Percentiles rank a stretch among this genome's conserved stretches.
Evolutionary conservation across 2,329 filamentous ascomycete genomes (phyloP).

Genomic region (Trichophyton verrucosum): DNA sequence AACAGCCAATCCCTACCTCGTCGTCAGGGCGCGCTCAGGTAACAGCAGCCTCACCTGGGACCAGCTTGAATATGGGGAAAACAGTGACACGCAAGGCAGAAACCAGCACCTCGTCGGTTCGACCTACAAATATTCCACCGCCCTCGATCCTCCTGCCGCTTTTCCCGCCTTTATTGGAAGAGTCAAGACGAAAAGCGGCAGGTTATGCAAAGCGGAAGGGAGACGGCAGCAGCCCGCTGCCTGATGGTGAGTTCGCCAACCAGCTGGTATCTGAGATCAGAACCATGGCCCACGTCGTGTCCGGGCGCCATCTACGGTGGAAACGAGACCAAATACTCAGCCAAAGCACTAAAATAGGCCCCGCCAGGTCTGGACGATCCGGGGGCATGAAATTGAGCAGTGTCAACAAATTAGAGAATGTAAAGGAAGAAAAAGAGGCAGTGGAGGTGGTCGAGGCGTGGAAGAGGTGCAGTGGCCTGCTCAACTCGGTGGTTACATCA

Average conservation of each 20-base stretch:
- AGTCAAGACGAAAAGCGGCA: constrained; percentile 54
- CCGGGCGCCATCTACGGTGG: constrained; percentile 77
- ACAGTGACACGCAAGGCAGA: not conserved
- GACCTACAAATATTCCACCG: constrained; percentile 79
- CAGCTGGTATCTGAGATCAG: constrained; percentile 23
- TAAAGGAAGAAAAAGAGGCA: constrained; percentile 73
- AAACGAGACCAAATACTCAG: constrained; percentile 74
- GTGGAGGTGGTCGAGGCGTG: constrained; percentile 64
- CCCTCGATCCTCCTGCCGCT: constrained; percentile 69
- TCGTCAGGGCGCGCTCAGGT: not conserved
- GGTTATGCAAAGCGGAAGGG: constrained; percentile 37
- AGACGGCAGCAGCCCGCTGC: constrained; percentile 25
- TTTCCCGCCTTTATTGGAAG: constrained; percentile 58
- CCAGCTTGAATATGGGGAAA: not conserved
- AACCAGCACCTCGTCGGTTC: constrained; percentile 38
- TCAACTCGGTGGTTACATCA: constrained; percentile 49
- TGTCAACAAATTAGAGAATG: constrained; percentile 69
- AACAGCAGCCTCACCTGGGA: not conserved
- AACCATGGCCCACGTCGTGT: constrained; percentile 67
- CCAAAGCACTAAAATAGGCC: constrained; percentile 75
- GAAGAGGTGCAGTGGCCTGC: constrained; percentile 60
- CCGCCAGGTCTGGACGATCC: constrained; percentile 55
- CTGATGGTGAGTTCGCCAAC: constrained; percentile 14
- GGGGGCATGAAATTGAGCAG: constrained; percentile 86
- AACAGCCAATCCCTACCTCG: not conserved